Evolutionary conservation across 495 filamentous ascomycete genomes (phyloP).

Genomic region (Beverwykella pulmonaria): DNA sequence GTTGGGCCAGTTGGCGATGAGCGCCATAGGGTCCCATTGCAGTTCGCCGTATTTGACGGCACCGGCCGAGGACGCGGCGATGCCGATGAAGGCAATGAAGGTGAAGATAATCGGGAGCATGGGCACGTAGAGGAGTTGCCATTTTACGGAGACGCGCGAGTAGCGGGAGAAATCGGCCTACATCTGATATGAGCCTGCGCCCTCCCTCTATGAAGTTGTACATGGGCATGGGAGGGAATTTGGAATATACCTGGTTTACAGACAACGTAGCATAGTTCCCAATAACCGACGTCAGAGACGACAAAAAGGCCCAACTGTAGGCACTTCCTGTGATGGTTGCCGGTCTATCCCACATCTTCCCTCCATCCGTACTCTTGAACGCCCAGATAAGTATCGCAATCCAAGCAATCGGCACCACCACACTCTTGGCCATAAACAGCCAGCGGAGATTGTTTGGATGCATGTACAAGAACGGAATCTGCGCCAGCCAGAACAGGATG

Average conservation of each 20-base stretch:
- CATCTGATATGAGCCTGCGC: not conserved
- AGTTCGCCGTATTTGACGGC: constrained; percentile 51
- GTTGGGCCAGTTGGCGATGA: constrained; percentile 56
- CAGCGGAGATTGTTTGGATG: constrained; percentile 60
- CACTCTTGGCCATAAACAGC: constrained; percentile 62
- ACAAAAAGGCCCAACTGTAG: constrained; percentile 45
- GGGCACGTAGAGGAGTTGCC: constrained; percentile 60
- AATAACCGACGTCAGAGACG: constrained; percentile 38
- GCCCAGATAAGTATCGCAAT: constrained; percentile 60
- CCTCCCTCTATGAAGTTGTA: not conserved
- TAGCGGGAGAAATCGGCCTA: constrained; percentile 63
- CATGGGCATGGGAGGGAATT: not conserved
- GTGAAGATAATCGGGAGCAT: constrained; percentile 64
- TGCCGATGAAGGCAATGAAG: constrained; percentile 45
- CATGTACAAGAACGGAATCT: constrained; percentile 59
- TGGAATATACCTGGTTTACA: constrained; percentile 35
- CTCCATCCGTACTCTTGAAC: constrained; percentile 53
- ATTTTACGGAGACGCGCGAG: constrained; percentile 52
- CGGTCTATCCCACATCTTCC: constrained; percentile 51
- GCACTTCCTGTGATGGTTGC: constrained; percentile 50
- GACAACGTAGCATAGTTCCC: constrained; percentile 45
- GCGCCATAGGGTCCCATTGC: constrained; percentile 60
- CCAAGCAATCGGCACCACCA: constrained; percentile 56
- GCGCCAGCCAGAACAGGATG: constrained; percentile 63
- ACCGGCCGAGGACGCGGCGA: constrained; percentile 43